Percentiles rank a stretch among this genome's conserved stretches.
Conservation (phyloP, 805 yeast genomes). For the Candida sphagnicola region DNA sequence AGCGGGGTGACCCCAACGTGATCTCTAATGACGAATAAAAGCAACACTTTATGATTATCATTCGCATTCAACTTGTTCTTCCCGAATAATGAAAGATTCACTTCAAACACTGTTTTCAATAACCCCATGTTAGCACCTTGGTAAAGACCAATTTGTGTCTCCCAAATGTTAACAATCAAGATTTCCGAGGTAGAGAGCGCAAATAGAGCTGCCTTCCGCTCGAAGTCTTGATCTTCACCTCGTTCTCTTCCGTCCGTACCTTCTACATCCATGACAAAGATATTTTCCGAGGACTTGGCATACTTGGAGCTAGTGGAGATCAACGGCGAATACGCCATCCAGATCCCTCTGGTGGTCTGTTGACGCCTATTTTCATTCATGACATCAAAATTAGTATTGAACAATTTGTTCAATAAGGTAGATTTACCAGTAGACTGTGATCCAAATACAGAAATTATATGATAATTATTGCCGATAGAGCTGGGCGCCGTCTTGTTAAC, state of each 20-base stretch:
- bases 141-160: constrained; percentile 91
- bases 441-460: constrained; percentile 93
- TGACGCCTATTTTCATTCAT: constrained; percentile 86
- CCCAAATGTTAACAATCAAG: constrained; percentile 92
- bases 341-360: constrained; percentile 64
- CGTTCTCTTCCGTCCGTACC: constrained; percentile 98
- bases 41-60: constrained; percentile 55
- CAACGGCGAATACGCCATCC: constrained; percentile 41
- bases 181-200: constrained; percentile 91
- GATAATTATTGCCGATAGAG: constrained; percentile 68
- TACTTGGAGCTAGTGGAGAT: constrained; percentile 12
- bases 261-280: constrained; percentile 93
- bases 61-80: constrained; percentile 33
- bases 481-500: constrained; percentile 29
- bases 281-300: constrained; percentile 24
- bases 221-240: constrained; percentile 98
- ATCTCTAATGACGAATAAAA: constrained; percentile 89
- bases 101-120: constrained; percentile 93
- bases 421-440: constrained; percentile 97
- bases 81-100: constrained; percentile 82
- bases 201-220: constrained; percentile 91
- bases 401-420: constrained; percentile 79
- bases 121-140: constrained; percentile 98
- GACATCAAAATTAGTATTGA: constrained; percentile 85
- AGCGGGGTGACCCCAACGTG: constrained; percentile 85